A percentile compares a stretch with the other conserved stretches of the same genome.
Conservation (phyloP, 257 asterid species). For the Solanum appendiculatum region DNA sequence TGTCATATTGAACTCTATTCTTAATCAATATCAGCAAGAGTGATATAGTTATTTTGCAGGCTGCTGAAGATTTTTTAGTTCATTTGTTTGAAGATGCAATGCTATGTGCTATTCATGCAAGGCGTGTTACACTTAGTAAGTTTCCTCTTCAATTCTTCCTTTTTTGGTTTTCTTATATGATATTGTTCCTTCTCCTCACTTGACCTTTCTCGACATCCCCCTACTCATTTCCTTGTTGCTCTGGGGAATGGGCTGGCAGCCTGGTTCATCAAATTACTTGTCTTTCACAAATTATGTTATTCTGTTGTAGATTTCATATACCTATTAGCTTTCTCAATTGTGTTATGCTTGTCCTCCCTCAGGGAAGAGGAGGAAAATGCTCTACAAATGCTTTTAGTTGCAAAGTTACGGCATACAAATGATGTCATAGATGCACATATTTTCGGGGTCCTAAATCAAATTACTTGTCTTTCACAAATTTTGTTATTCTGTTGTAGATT, state of each 20-base stretch:
- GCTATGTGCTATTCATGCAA: constrained; percentile 90
- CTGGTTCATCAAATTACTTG: not conserved
- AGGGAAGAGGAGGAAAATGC: not conserved
- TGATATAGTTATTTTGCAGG: not conserved
- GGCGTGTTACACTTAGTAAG: constrained; percentile 93
- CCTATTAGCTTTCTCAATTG: not conserved
- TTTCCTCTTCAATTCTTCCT: constrained; percentile 1
- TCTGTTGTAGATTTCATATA: not conserved
- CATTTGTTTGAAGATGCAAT: constrained; percentile 73
- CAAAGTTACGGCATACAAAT: not conserved
- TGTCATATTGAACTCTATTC: not conserved
- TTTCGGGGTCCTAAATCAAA: not conserved
- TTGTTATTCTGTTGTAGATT: not conserved
- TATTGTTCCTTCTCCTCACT: not conserved
- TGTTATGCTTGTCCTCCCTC: not conserved
- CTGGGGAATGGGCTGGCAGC: not conserved
- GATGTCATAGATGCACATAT: not conserved
- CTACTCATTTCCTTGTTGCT: not conserved
- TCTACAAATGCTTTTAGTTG: not conserved
- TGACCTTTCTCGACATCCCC: not conserved
- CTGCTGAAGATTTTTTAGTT: constrained; percentile 19
- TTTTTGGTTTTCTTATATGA: not conserved
- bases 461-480: not conserved
- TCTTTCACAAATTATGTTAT: not conserved
- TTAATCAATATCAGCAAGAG: not conserved